A percentile compares a stretch with the other conserved stretches of the same genome.
These are phyloP conservation scores for Tricholoma hemisulphureum DNA, from an alignment of 768 basidiomycete species.

Conservation along the genomic window DNA sequence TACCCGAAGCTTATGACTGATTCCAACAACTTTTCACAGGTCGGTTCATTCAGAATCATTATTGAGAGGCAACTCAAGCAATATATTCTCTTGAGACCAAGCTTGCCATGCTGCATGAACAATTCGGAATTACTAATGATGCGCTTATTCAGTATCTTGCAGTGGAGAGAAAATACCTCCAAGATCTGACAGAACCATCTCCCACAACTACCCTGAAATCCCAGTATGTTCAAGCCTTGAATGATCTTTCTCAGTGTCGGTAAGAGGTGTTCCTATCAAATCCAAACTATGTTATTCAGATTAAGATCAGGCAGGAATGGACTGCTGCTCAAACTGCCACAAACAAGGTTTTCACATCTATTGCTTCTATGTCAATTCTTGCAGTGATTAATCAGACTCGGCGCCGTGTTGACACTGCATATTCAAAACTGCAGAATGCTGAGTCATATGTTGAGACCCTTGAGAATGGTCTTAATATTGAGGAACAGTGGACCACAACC, in stretches of 20 bases:
- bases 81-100: background rate
- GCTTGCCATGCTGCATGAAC: background rate
- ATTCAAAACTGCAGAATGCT: background rate
- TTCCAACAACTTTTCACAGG: background rate
- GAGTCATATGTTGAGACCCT: background rate
- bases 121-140: conserved; percentile 1
- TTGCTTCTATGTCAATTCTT: background rate
- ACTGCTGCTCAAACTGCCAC: background rate
- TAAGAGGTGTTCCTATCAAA: background rate
- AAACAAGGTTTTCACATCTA: conserved; percentile 1
- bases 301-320: conserved; percentile 1
- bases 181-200: conserved; percentile 1
- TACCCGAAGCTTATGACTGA: background rate
- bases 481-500: background rate
- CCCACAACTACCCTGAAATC: conserved; percentile 1
- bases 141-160: background rate
- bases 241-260: conserved; percentile 3
- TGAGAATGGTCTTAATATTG: conserved; percentile 1
- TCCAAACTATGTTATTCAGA: background rate
- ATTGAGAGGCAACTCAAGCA: conserved; percentile 2
- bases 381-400: background rate
- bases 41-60: conserved; percentile 4
- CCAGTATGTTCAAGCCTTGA: conserved; percentile 3
- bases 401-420: background rate
- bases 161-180: background rate